Percentiles rank a stretch among this genome's conserved stretches.
Conservation (phyloP, 192 early-diverging fungal genomes). For the Coemansia sp. region DNA sequence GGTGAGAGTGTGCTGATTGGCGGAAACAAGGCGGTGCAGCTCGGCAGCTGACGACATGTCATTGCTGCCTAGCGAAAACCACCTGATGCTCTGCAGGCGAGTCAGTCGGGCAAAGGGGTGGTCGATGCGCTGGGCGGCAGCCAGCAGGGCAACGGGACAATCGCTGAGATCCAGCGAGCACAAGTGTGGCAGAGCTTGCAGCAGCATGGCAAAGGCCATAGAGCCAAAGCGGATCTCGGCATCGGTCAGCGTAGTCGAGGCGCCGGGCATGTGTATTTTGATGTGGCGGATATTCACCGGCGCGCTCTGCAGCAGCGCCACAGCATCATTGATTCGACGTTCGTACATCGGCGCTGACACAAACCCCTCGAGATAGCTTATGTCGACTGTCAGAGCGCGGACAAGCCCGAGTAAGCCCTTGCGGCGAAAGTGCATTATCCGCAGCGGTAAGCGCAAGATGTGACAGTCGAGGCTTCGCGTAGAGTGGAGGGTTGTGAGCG, state of each 20-base stretch:
- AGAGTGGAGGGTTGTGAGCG: constrained; percentile 31
- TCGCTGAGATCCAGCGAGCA: constrained; percentile 41
- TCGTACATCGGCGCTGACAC: constrained; percentile 41
- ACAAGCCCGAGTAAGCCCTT: constrained; percentile 26
- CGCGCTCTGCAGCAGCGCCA: constrained; percentile 5
- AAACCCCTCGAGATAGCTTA: constrained; percentile 44
- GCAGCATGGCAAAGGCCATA: constrained; percentile 24
- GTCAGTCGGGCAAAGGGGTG: constrained; percentile 2
- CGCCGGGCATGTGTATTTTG: constrained; percentile 29
- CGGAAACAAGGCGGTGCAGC: constrained; percentile 17
- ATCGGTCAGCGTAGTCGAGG: constrained; percentile 29
- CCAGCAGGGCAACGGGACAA: constrained; percentile 30
- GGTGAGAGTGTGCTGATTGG: constrained; percentile 26
- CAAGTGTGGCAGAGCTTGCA: constrained; percentile 25
- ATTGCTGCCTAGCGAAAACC: constrained; percentile 47
- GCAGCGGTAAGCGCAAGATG: constrained; percentile 40
- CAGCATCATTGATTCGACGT: constrained; percentile 34
- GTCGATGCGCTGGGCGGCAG: not conserved
- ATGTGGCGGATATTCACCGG: constrained; percentile 24
- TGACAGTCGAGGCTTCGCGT: constrained; percentile 44
- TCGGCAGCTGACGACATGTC: constrained; percentile 44
- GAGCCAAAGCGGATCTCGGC: constrained; percentile 33
- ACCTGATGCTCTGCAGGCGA: constrained; percentile 27
- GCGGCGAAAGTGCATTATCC: constrained; percentile 40
- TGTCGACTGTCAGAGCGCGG: constrained; percentile 38